Evolutionary conservation across 176 grass and related monocot species (phyloP).

Genomic region (Neostapfia colusana): DNA sequence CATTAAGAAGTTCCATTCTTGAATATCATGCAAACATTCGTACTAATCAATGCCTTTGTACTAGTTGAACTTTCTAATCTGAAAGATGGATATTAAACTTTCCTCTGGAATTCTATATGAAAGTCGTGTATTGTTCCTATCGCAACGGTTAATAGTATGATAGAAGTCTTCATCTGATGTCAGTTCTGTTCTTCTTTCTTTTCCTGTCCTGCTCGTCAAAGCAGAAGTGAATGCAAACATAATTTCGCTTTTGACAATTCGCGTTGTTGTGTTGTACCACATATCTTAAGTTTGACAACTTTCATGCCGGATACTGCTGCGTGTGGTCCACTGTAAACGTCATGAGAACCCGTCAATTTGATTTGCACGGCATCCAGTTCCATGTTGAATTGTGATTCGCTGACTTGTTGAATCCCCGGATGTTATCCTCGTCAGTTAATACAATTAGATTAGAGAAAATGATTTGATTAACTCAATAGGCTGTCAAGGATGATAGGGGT

Average conservation of each 20-base stretch:
- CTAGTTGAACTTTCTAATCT: slow-evolving; percentile 23
- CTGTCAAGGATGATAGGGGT: too few species aligned
- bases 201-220: neutral
- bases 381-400: slow-evolving; percentile 9
- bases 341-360: neutral
- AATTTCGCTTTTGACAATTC: neutral
- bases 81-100: slow-evolving; percentile 25
- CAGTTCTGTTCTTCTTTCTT: neutral
- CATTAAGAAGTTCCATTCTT: neutral
- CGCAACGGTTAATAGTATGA: neutral
- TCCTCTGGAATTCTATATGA: neutral
- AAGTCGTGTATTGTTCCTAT: neutral
- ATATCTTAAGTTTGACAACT: neutral
- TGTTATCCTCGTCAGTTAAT: neutral
- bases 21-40: slow-evolving; percentile 5
- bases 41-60: slow-evolving; percentile 33
- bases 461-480: too few species aligned
- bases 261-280: neutral
- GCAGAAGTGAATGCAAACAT: slow-evolving; percentile 20
- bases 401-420: neutral
- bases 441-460: too few species aligned
- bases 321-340: neutral
- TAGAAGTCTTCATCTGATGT: slow-evolving; percentile 4
- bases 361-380: neutral
- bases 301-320: neutral